Evolutionary conservation across 1,284 basidiomycete species (phyloP).

Genomic region (Polyporus tsugae): DNA sequence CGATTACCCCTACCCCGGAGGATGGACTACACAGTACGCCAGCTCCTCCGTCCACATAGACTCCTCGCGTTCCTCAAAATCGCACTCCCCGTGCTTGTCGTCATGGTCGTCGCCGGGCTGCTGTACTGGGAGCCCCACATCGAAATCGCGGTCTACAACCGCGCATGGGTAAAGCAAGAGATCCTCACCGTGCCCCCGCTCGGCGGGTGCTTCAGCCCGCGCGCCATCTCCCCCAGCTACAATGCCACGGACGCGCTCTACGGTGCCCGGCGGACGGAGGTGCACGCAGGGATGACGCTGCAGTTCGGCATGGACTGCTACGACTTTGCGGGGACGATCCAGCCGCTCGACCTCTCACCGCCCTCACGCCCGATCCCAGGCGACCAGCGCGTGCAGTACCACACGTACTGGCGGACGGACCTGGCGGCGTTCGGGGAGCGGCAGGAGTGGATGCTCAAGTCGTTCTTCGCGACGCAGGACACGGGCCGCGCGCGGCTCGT

Average conservation of each 20-base stretch:
- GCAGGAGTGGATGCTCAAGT: conserved; percentile 89
- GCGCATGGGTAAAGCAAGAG: conserved; percentile 77
- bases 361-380: conserved; percentile 30
- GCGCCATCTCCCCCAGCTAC: conserved; percentile 68
- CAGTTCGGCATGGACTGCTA: conserved; percentile 87
- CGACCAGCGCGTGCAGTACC: conserved; percentile 69
- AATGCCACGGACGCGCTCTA: conserved; percentile 71
- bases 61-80: conserved; percentile 34
- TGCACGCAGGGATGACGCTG: conserved; percentile 82
- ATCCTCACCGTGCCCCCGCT: conserved; percentile 69
- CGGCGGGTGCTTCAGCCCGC: conserved; percentile 76
- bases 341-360: conserved; percentile 15
- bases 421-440: conserved; percentile 79
- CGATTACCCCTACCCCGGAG: background rate
- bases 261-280: conserved; percentile 68
- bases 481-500: conserved; percentile 69
- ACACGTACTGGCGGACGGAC: conserved; percentile 92
- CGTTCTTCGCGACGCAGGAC: conserved; percentile 91
- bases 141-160: conserved; percentile 80
- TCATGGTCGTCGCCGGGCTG: conserved; percentile 51
- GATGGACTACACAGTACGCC: conserved; percentile 16
- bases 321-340: conserved; percentile 69
- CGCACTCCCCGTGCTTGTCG: conserved; percentile 43
- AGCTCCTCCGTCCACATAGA: conserved; percentile 29
- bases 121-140: conserved; percentile 81